A percentile compares a stretch with the other conserved stretches of the same genome.
Evolutionary conservation across 2,329 filamentous ascomycete genomes (phyloP).

Genomic region (Claviceps sp.): DNA sequence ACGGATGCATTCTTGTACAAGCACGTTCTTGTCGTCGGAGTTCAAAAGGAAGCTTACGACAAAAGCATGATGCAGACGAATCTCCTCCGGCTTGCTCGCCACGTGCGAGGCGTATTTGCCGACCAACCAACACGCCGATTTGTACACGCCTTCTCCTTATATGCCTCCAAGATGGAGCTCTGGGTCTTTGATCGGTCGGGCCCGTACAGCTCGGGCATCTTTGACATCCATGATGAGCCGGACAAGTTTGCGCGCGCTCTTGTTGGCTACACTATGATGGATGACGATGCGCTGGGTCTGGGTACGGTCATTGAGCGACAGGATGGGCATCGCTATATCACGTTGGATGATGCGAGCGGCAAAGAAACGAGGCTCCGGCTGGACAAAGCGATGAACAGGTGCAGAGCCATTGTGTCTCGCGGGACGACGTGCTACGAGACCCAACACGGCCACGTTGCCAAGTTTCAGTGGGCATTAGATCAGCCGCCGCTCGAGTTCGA

Average conservation of each 20-base stretch:
- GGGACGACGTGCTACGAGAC: constrained; percentile 10
- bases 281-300: constrained; percentile 8
- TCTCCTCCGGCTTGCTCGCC: constrained; percentile 9
- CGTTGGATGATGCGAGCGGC: constrained; percentile 2
- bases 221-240: constrained; percentile 9
- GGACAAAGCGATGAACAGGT: constrained; percentile 5
- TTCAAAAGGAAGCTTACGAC: constrained; percentile 10
- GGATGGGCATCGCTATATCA: constrained; percentile 1
- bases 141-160: constrained; percentile 8
- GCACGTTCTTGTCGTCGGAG: constrained; percentile 10
- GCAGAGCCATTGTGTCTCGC: constrained; percentile 8
- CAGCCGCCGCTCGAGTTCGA: constrained; percentile 6
- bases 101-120: constrained; percentile 7
- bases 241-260: constrained; percentile 9
- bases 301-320: constrained; percentile 4
- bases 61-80: constrained; percentile 7
- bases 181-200: constrained; percentile 13
- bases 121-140: constrained; percentile 12
- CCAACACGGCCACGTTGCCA: constrained; percentile 7
- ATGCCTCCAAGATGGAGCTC: constrained; percentile 9
- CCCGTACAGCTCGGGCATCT: constrained; percentile 8
- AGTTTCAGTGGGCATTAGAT: constrained; percentile 8
- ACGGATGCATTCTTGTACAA: constrained; percentile 8
- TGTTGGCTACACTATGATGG: constrained; percentile 11
- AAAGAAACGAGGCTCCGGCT: constrained; percentile 1